These are phyloP conservation scores for Phytopythium kandeliae DNA, from an alignment of 352 stramenopile species.

Conservation along the genomic window DNA sequence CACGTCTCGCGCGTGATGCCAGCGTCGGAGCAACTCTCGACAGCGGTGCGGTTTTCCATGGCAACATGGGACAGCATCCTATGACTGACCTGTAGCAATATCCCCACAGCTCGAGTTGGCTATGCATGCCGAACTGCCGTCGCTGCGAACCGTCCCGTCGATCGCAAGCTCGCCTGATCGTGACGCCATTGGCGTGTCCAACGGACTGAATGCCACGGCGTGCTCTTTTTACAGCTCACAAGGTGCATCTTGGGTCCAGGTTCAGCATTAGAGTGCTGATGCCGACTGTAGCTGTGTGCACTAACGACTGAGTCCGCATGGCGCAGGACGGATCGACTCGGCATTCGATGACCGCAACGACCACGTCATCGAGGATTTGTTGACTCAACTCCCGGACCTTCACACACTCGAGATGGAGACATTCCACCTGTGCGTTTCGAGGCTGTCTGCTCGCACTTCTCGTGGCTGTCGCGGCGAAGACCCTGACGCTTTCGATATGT, in stretches of 20 bases:
- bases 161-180: slow-evolving; percentile 13
- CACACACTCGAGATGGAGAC: slow-evolving; percentile 69
- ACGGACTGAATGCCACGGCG: slow-evolving; percentile 50
- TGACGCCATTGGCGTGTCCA: slow-evolving; percentile 18
- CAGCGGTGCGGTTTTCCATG: slow-evolving; percentile 11
- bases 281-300: neutral
- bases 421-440: slow-evolving; percentile 59
- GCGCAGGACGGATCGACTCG: slow-evolving; percentile 26
- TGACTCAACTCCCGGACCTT: slow-evolving; percentile 20
- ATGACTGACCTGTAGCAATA: neutral
- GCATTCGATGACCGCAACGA: slow-evolving; percentile 67
- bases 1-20: slow-evolving; percentile 31
- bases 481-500: neutral
- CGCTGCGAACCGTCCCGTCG: slow-evolving; percentile 11
- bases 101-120: slow-evolving; percentile 15
- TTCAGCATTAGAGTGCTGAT: neutral
- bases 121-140: slow-evolving; percentile 18
- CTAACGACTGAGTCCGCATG: neutral
- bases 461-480: too few relatives aligned
- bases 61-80: neutral
- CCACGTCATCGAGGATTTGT: slow-evolving; percentile 28
- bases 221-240: slow-evolving; percentile 75
- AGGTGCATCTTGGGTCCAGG: slow-evolving; percentile 15
- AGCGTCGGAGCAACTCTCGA: slow-evolving; percentile 20
- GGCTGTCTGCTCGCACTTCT: too few relatives aligned